phyloP scores from a whole-genome alignment of 1,284 basidiomycete species.

The Irpex rosettiformis region DNA sequence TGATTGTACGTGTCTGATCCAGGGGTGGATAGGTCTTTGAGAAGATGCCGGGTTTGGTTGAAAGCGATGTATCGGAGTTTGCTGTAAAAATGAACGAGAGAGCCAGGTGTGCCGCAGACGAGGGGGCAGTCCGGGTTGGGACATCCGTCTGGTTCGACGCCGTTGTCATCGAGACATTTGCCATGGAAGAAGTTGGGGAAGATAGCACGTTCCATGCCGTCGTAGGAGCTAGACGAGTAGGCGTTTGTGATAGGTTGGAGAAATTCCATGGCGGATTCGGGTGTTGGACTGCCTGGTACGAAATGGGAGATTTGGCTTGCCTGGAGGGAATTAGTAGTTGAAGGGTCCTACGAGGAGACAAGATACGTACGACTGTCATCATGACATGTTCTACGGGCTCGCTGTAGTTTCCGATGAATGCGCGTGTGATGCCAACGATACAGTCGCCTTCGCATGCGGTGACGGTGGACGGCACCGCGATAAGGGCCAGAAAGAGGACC shows the following conservation, averaged over 20 bases:
- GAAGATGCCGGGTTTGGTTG: constrained; percentile 36
- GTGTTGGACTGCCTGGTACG: constrained; percentile 31
- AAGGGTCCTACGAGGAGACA: constrained; percentile 1
- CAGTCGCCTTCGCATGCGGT: constrained; percentile 69
- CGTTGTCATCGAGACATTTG: constrained; percentile 56
- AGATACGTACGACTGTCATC: constrained; percentile 36
- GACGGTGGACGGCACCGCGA: constrained; percentile 34
- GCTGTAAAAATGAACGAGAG: constrained; percentile 63
- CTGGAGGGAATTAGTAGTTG: constrained; percentile 24
- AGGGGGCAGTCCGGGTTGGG: constrained; percentile 75
- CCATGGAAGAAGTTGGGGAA: constrained; percentile 72
- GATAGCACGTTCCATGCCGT: constrained; percentile 45
- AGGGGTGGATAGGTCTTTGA: constrained; percentile 35
- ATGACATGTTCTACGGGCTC: constrained; percentile 35
- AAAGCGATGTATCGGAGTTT: constrained; percentile 48
- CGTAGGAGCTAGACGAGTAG: constrained; percentile 43
- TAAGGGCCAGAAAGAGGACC: constrained; percentile 21
- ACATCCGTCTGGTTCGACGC: constrained; percentile 60
- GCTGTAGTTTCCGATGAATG: constrained; percentile 49
- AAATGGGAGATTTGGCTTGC: constrained; percentile 33
- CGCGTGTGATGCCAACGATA: constrained; percentile 53
- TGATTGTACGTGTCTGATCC: constrained; percentile 38
- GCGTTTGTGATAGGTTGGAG: constrained; percentile 44
- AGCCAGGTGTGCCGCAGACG: constrained; percentile 77
- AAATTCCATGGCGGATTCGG: constrained; percentile 31